phyloP scores from a whole-genome alignment of 2,329 filamentous ascomycete genomes.

The Beauveria bassiana region DNA sequence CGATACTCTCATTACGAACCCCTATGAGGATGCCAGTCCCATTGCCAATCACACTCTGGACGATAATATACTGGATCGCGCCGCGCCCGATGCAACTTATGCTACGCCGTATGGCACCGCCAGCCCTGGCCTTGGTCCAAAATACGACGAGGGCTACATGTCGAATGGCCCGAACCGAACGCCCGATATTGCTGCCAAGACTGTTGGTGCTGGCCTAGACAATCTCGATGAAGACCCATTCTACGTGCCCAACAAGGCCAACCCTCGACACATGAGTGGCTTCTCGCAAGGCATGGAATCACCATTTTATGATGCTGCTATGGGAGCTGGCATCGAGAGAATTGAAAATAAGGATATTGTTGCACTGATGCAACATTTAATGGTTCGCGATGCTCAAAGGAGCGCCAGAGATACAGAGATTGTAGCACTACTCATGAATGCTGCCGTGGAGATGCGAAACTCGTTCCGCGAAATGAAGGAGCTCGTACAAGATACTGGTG shows the following conservation, averaged over 20 bases:
- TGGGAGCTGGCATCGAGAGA: slow-evolving; percentile 77
- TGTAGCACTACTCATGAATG: slow-evolving; percentile 84
- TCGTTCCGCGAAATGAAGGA: slow-evolving; percentile 94
- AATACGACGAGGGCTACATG: slow-evolving; percentile 83
- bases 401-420: slow-evolving; percentile 97
- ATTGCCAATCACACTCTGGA: slow-evolving; percentile 47
- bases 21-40: slow-evolving; percentile 58
- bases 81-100: slow-evolving; percentile 32
- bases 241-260: slow-evolving; percentile 44
- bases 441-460: slow-evolving; percentile 92
- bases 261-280: slow-evolving; percentile 67
- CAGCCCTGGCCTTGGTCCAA: slow-evolving; percentile 51
- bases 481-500: slow-evolving; percentile 74
- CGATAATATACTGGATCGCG: slow-evolving; percentile 38
- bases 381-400: slow-evolving; percentile 90
- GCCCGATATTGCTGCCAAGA: slow-evolving; percentile 49
- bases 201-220: slow-evolving; percentile 43
- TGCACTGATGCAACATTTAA: slow-evolving; percentile 95
- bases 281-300: slow-evolving; percentile 88
- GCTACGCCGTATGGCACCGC: slow-evolving; percentile 42
- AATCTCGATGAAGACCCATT: slow-evolving; percentile 60
- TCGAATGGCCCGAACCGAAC: slow-evolving; percentile 59
- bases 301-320: slow-evolving; percentile 83
- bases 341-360: slow-evolving; percentile 97
- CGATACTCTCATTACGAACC: slow-evolving; percentile 59